Evolutionary conservation across 1,284 basidiomycete species (phyloP), one percentile per base, ranked within the genome.

Genomic region (Apiotrichum gamsii): DNA sequence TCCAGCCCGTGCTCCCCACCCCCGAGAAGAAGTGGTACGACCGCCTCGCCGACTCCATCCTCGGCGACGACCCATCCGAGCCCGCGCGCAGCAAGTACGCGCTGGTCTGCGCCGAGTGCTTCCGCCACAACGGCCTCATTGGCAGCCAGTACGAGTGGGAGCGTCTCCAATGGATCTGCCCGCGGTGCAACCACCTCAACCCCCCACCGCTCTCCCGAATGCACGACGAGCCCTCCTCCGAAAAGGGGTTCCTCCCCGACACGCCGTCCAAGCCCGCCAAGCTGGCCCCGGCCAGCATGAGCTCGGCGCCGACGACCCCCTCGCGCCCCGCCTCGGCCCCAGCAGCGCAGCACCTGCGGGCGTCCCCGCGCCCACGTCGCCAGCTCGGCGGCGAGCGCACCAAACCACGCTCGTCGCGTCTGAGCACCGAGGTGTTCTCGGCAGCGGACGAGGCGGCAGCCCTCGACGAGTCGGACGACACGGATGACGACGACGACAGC

Each of bases 71-170:
- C 58, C 58, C 86, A 65, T 63, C 68, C 28, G 72, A 74, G 46
- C 64, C 69, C 4, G 62, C 68, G 19, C 61, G 67, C 49, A 75
- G 69, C 54, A 83, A 87, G 51, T 98, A 93, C 62, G 95, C 94
- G 1, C 78, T 98, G 47, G 95, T 99, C 34, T 99, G 94, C 71
- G 82, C 83, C 51, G 84, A 84, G 58, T 98, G 94, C 68, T 94
- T 90, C 64, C 75, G 82, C 14, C 94, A 98, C 72, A 98, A 98
- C 62, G 94, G 94, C 0, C 77, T 99, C 9, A 87, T 94, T 4
- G 85, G 86, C 52, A 87, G 63, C 53, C 68, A 90, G 68, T 83
- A 82, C 51, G 80, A 88, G 69, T 95, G 88, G 82, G 85, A 90
- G 61, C 83, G 89, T 53, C 82, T 89, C 43, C 89, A 70, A 57